Conservation (phyloP, 257 asterid genomes). For the Capsicum chinense region DNA sequence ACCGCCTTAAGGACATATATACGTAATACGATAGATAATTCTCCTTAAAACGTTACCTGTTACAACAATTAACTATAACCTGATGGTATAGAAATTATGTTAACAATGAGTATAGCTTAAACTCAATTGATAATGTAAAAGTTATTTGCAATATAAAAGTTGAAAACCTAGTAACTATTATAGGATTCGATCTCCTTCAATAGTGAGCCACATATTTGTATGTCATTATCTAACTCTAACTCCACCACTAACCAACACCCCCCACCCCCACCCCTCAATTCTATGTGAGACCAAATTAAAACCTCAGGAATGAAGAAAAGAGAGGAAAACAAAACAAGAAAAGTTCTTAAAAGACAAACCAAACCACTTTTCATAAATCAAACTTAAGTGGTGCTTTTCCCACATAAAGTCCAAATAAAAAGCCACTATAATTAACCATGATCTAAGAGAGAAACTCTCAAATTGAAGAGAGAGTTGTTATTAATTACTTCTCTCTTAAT, state of each 20-base stretch:
- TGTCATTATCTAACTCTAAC: conserved; percentile 52
- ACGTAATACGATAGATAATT: background rate
- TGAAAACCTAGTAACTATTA: conserved; percentile 37
- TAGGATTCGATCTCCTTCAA: conserved; percentile 50
- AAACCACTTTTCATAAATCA: conserved; percentile 58
- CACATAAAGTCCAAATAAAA: conserved; percentile 26
- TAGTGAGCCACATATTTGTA: conserved; percentile 49
- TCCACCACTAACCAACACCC: conserved; percentile 59
- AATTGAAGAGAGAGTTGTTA: conserved; percentile 32
- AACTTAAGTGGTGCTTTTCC: conserved; percentile 54
- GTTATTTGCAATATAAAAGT: background rate
- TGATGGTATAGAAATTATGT: background rate
- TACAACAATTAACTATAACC: background rate
- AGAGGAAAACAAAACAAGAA: conserved; percentile 28
- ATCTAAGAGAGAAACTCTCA: background rate
- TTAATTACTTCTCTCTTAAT: conserved; percentile 12
- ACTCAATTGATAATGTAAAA: background rate
- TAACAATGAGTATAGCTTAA: background rate
- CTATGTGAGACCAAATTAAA: conserved; percentile 25
- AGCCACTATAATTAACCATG: conserved; percentile 23
- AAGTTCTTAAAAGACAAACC: conserved; percentile 63
- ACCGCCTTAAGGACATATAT: background rate
- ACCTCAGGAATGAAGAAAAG: conserved; percentile 27
- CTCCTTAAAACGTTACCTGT: background rate
- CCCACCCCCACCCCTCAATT: background rate